Base-by-base conservation (phyloP, 192 early-diverging fungal genomes). In the Coemansia guatemalensis region DNA sequence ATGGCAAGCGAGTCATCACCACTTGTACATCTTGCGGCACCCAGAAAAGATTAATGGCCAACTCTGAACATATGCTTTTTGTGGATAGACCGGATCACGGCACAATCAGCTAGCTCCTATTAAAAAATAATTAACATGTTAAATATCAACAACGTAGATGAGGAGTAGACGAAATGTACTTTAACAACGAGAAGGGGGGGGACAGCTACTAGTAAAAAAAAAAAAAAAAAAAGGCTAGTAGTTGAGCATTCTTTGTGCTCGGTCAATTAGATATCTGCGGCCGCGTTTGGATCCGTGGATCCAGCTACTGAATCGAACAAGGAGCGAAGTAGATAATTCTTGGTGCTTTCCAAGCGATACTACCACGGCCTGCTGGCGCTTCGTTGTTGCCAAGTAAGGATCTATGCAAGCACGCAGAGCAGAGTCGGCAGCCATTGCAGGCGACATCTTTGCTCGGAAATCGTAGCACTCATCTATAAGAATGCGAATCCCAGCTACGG, bases 391-490 rank as follows among this genome's bases (percentile, higher is more conserved):
- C 2, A 27, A 7, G 33, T 77, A 77, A 0, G 74, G 57, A 3
- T 58, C n/a, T 24, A 71, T 39, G 9, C 35, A 57, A 9, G 61
- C 68, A 18, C 49, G 56, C 35, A 65, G 23, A 8, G 64, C 57
- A 8, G 65, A 58, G 11, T 71, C 69, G 26, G 39, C 47, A 20
- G 68, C 67, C 67, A 69, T 75, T 4, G 63, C 55, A 8, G 65
- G 51, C 32, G 68, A 67, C 74, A 71, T 66, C 27, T 71, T 77
- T 35, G 65, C 27, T 30, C 74, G 68, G 49, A 61, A 68, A 48
- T 82, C 73, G 51, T 67, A 68, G 52, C 65, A 64, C 50, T 77
- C 74, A 39, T 82, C 68, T 12, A 82, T 82, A 29, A 82, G 51
- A 4, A 48, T 14, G 29, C 56, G 57, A 22, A 82, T 51, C 30